phyloP scores from a whole-genome alignment of 2,329 filamentous ascomycete species.

The Penicillium psychrosexuale region DNA sequence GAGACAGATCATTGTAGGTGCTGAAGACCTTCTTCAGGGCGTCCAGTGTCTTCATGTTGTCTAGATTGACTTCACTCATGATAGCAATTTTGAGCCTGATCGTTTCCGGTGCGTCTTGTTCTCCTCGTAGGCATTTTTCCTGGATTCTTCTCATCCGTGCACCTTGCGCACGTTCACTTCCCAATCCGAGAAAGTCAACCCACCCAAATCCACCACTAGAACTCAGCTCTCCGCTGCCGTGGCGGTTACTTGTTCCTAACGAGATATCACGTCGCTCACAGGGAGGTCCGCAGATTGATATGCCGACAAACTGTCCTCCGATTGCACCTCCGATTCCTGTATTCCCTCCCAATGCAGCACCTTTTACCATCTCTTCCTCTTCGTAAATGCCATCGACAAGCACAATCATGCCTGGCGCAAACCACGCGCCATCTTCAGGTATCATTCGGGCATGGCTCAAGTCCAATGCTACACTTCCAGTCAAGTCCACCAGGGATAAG shows the following conservation, averaged over 20 bases:
- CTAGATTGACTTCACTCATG: conserved; percentile 80
- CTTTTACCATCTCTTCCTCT: conserved; percentile 70
- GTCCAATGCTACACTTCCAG: conserved; percentile 82
- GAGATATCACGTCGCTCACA: conserved; percentile 80
- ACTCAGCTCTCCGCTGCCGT: conserved; percentile 35
- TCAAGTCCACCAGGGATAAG: conserved; percentile 79
- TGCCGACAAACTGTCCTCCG: conserved; percentile 85
- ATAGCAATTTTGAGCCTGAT: conserved; percentile 61
- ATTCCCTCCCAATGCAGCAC: conserved; percentile 69
- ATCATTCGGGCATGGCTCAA: conserved; percentile 76
- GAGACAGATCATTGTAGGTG: conserved; percentile 65
- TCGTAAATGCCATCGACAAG: conserved; percentile 95
- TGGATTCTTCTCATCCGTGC: conserved; percentile 79
- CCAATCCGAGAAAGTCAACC: conserved; percentile 92
- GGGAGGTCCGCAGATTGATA: conserved; percentile 87
- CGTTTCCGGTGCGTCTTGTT: conserved; percentile 28
- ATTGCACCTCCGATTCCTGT: conserved; percentile 85
- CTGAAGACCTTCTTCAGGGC: conserved; percentile 76
- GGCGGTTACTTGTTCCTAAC: conserved; percentile 63
- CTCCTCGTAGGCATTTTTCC: conserved; percentile 57
- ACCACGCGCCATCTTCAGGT: conserved; percentile 84
- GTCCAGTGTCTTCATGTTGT: conserved; percentile 75
- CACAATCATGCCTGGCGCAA: conserved; percentile 92
- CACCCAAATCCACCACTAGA: conserved; percentile 85
- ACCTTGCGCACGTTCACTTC: conserved; percentile 81